Percentiles rank a stretch among this genome's conserved stretches.
These are phyloP conservation scores for Emmonsiellopsis sp. DNA, from an alignment of 2,329 filamentous ascomycete species.

Conservation along the genomic window DNA sequence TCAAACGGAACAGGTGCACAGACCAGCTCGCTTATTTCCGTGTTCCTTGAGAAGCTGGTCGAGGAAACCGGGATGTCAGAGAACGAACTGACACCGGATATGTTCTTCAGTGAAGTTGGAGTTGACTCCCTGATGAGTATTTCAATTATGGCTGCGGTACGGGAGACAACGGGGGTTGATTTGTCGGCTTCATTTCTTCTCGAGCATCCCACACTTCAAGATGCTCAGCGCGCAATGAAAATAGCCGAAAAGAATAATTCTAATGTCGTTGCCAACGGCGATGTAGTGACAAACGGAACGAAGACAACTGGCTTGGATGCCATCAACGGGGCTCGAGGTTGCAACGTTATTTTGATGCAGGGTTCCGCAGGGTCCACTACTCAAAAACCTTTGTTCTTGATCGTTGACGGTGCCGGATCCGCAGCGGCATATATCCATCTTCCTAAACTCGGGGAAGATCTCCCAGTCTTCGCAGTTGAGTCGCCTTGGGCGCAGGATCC, in stretches of 20 bases:
- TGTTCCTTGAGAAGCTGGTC: no score
- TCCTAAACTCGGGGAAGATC: constrained; percentile 34
- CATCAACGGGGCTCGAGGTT: not conserved
- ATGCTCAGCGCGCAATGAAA: no score
- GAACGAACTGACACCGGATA: not conserved
- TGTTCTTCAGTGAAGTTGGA: constrained; percentile 3
- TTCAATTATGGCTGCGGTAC: not conserved
- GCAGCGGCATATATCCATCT: constrained; percentile 33
- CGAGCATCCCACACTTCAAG: no score
- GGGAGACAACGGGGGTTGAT: constrained; percentile 18
- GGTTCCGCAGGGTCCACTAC: constrained; percentile 30
- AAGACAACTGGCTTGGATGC: not conserved
- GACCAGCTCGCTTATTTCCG: no score
- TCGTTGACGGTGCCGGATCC: constrained; percentile 42
- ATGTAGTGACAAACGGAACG: constrained; percentile 10
- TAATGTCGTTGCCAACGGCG: constrained; percentile 2
- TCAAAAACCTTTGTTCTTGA: constrained; percentile 29
- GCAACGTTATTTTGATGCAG: constrained; percentile 28
- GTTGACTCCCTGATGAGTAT: constrained; percentile 8
- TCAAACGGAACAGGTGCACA: no score
- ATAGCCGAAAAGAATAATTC: not conserved
- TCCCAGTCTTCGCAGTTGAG: constrained; percentile 50
- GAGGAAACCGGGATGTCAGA: not conserved
- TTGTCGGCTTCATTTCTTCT: constrained; percentile 13
- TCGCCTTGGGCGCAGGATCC: constrained; percentile 64